These are phyloP conservation scores for Alternaria brassicae DNA, from an alignment of 2,329 filamentous ascomycete genomes.

Conservation along the genomic window DNA sequence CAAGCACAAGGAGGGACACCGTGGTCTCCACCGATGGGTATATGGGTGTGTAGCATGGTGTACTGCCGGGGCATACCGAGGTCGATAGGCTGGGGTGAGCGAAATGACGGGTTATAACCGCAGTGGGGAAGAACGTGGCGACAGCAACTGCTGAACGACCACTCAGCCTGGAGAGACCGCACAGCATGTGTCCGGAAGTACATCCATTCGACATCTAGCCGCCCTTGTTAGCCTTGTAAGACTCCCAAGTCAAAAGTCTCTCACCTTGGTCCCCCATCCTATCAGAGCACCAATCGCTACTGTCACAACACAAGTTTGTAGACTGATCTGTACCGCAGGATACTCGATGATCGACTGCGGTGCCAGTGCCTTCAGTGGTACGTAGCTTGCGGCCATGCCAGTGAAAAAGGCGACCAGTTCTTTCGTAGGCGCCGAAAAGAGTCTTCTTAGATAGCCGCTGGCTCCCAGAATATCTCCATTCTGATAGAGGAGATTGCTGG, in stretches of 20 bases:
- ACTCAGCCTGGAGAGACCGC: slow-evolving; percentile 59
- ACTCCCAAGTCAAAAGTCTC: background rate
- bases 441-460: slow-evolving; percentile 56
- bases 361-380: slow-evolving; percentile 52
- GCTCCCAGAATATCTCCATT: slow-evolving; percentile 61
- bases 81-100: slow-evolving; percentile 52
- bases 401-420: slow-evolving; percentile 55
- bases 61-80: slow-evolving; percentile 44
- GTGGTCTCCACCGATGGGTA: slow-evolving; percentile 48
- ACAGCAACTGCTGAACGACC: slow-evolving; percentile 58
- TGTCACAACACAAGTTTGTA: slow-evolving; percentile 48
- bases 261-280: slow-evolving; percentile 62
- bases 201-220: slow-evolving; percentile 53
- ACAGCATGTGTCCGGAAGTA: slow-evolving; percentile 64
- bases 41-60: slow-evolving; percentile 57
- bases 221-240: slow-evolving; percentile 14
- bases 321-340: slow-evolving; percentile 46
- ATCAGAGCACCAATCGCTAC: slow-evolving; percentile 54
- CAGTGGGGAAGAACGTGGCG: slow-evolving; percentile 45
- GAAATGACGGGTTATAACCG: slow-evolving; percentile 48
- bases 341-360: slow-evolving; percentile 57
- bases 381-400: slow-evolving; percentile 56
- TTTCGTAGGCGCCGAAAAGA: slow-evolving; percentile 51
- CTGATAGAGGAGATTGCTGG: slow-evolving; percentile 58
- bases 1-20: slow-evolving; percentile 48